These are phyloP conservation scores for Desmodesmus armatus DNA, from an alignment of 139 green algal species.

Conservation along the genomic window DNA sequence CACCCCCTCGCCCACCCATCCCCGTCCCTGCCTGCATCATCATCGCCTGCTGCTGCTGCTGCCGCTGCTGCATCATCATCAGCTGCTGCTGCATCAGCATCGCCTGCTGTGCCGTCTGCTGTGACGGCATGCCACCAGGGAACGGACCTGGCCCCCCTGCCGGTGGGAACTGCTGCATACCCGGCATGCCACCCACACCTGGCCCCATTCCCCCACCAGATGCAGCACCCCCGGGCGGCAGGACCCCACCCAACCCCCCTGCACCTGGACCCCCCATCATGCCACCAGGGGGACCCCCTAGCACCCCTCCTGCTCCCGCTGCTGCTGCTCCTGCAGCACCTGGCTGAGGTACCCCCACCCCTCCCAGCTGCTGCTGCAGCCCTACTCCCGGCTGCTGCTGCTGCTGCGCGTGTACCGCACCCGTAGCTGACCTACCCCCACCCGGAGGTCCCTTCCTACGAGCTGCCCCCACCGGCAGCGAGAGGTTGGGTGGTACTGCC, in stretches of 20 bases:
- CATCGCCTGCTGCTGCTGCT: slow-evolving; percentile 16
- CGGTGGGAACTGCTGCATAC: no score
- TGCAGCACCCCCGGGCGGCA: no score
- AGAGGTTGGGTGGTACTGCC: neutral
- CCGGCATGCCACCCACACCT: no score
- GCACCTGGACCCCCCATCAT: no score
- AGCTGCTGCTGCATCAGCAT: neutral
- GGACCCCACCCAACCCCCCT: no score
- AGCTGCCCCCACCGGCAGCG: neutral
- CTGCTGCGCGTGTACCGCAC: neutral
- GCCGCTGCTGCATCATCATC: neutral
- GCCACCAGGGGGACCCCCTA: neutral
- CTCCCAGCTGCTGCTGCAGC: neutral
- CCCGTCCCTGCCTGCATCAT: neutral
- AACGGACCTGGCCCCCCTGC: no score
- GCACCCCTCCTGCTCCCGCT: neutral
- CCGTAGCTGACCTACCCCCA: neutral
- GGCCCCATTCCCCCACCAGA: no score
- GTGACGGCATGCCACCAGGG: no score
- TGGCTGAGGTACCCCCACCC: neutral
- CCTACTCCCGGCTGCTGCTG: neutral
- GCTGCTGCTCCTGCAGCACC: neutral
- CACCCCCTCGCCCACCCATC: no score
- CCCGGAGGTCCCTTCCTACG: neutral
- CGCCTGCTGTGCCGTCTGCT: slow-evolving; percentile 4